Evolutionary conservation across 805 yeast species (phyloP), one percentile per base, ranked within the genome.

Genomic region (Wickerhamiella azyma): DNA sequence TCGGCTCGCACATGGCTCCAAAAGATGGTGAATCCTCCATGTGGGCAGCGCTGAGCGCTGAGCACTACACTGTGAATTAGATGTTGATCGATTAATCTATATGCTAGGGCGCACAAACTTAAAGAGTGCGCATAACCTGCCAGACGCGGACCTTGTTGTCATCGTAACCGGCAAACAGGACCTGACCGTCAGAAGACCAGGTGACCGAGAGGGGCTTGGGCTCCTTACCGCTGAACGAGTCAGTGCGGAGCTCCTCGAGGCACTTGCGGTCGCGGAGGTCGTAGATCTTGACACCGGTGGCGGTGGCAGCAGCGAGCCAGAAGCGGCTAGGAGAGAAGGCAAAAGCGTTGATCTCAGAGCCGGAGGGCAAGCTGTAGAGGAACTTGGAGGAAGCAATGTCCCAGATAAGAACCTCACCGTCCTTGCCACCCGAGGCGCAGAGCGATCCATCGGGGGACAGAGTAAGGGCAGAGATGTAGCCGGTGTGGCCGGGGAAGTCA

Each of bases 271-370:
- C 88, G 76, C 86, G 92, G 71, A 92, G 81, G 81, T 88, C 85
- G 85, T 79, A 92, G 79, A 92, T 81, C 84, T 88, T 89, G 78
- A 92, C 85, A 66, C 96, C 92, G 59, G 95, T 74, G 58, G 96
- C 75, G 63, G 99, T 92, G 67, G 98, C 97, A 74, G 97, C 98
- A 69, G 94, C 89, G 71, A 92, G 83, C 98, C 98, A 92, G 94
- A 85, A 92, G 82, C 98, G 88, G 94, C 85, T 85, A 75, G 99
- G 98, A 70, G 97, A 89, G 94, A 92, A 92, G 63, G 96, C 94
- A 68, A 92, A 79, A 69, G 96, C 94, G 72, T 85, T 85, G 62
- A 92, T 86, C 78, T 89, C 97, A 67, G 89, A 92, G 70, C 92
- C 85, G 63, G 95, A 89, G 64, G 77, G 74, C 70, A 92, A 79